Evolutionary conservation across 2,329 filamentous ascomycete genomes (phyloP).

Genomic region (Fusarium verrucosum): DNA sequence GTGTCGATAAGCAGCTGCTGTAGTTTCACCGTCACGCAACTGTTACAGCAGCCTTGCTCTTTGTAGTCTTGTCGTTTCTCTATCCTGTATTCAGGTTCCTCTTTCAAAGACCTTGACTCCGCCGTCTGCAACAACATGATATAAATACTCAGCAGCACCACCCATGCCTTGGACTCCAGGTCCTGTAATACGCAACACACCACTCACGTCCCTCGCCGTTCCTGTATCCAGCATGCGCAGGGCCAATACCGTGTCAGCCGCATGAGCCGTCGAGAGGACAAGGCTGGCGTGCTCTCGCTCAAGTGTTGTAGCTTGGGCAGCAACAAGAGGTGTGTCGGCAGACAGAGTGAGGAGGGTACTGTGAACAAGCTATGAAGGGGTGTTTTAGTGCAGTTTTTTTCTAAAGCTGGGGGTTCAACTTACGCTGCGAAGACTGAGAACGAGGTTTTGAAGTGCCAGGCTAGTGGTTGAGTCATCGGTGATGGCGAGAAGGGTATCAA

Average conservation of each 20-base stretch:
- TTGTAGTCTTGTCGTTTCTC: not conserved
- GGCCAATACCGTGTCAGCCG: constrained; percentile 75
- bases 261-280: constrained; percentile 76
- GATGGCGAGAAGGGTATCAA: constrained; percentile 71
- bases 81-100: constrained; percentile 56
- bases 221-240: constrained; percentile 84
- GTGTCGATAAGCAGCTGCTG: not conserved
- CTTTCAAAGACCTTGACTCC: constrained; percentile 85
- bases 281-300: constrained; percentile 78
- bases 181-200: constrained; percentile 79
- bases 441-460: constrained; percentile 61
- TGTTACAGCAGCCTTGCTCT: not conserved
- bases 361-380: constrained; percentile 63
- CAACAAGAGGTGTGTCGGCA: constrained; percentile 78
- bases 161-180: constrained; percentile 44
- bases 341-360: constrained; percentile 72
- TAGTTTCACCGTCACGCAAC: not conserved
- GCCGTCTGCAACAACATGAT: constrained; percentile 82
- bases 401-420: constrained; percentile 44
- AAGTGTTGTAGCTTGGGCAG: constrained; percentile 67
- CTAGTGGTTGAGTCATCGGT: constrained; percentile 57
- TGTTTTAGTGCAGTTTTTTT: not conserved
- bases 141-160: constrained; percentile 78
- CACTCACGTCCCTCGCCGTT: constrained; percentile 88
- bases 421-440: constrained; percentile 72